Evolutionary conservation across 495 filamentous ascomycete species (phyloP).

Genomic region (Daldinia bambusicola): DNA sequence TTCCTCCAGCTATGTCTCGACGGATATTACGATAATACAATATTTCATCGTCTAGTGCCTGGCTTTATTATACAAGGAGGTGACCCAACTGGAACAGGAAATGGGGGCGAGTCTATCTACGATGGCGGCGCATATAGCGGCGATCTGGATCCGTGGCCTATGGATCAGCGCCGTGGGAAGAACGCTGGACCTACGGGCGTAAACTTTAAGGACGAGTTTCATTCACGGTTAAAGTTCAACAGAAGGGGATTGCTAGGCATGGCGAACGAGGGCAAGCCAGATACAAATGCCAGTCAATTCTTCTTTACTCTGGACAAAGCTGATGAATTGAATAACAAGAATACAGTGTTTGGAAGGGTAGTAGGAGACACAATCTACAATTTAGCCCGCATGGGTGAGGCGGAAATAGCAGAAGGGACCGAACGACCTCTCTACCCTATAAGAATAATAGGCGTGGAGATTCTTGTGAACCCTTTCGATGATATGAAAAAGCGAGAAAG

Average conservation of each 20-base stretch:
- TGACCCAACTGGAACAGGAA: constrained; percentile 83
- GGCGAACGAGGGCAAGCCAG: constrained; percentile 80
- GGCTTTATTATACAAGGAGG: constrained; percentile 95
- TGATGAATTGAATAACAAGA: constrained; percentile 84
- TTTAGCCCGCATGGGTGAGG: constrained; percentile 88
- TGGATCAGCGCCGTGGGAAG: constrained; percentile 67
- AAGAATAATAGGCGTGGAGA: constrained; percentile 79
- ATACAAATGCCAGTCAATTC: constrained; percentile 94
- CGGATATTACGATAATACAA: constrained; percentile 90
- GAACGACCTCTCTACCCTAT: constrained; percentile 90
- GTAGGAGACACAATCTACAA: constrained; percentile 97
- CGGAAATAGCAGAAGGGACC: constrained; percentile 79
- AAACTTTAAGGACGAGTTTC: constrained; percentile 87
- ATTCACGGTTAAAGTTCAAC: constrained; percentile 92
- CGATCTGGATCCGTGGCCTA: constrained; percentile 67
- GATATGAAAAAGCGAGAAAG: constrained; percentile 81
- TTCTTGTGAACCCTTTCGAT: constrained; percentile 89
- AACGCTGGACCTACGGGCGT: constrained; percentile 64
- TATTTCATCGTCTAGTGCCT: constrained; percentile 92
- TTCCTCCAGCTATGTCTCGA: constrained; percentile 96
- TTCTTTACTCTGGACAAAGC: constrained; percentile 90
- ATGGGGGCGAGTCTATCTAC: constrained; percentile 91
- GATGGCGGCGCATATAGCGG: constrained; percentile 81
- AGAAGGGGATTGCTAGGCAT: constrained; percentile 90
- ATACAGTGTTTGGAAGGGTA: constrained; percentile 93